Base-by-base conservation (phyloP, 2,329 filamentous ascomycete species). In the Sporothrix phasma region DNA sequence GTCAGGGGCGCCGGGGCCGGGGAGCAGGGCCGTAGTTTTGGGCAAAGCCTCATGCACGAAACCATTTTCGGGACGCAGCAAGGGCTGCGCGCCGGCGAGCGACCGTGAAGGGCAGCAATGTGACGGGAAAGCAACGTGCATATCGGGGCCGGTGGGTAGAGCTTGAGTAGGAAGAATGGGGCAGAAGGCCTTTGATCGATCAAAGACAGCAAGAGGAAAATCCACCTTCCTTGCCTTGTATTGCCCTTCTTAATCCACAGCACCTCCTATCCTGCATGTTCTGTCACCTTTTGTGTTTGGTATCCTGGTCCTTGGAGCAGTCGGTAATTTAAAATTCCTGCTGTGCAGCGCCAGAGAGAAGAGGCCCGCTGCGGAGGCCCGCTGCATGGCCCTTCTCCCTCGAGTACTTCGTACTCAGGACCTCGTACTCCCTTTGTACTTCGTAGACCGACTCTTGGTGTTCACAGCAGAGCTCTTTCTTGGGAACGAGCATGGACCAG, bases 11-110 rank as follows among this genome's bases (percentile, higher is more conserved):
- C 64, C 64, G 64, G 64, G 60, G 51, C 60, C 64, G 64, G 60
- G 60, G 60, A 63, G 45, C 46, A 62, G 64, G 64, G 64, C 60
- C 60, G 53, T 60, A 24, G 26, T 63, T 54, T 65, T 65, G 49
- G 59, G 60, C 39, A 51, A 56, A 22, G 58, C 43, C 51, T 62
- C 37, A 62, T 62, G 64, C 59, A 65, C 59, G 64, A 47, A 63
- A 53, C 64, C 53, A 45, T 58, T 59, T 65, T 43, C 45, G 64
- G 60, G 58, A 53, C 59, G 46, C 56, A 41, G 45, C 13, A 46
- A 62, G 22, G 43, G 39, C 31, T 34, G 22, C 39, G 61, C 15
- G 22, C 31, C 31, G 22, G 45, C 19, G 34, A 34, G 34, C 22
- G 37, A 46, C 61, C 47, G 17, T 3, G 34, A 45, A 26, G 34